These are phyloP conservation scores for Morella rubra DNA, from an alignment of 306 rosid genomes.

Conservation along the genomic window DNA sequence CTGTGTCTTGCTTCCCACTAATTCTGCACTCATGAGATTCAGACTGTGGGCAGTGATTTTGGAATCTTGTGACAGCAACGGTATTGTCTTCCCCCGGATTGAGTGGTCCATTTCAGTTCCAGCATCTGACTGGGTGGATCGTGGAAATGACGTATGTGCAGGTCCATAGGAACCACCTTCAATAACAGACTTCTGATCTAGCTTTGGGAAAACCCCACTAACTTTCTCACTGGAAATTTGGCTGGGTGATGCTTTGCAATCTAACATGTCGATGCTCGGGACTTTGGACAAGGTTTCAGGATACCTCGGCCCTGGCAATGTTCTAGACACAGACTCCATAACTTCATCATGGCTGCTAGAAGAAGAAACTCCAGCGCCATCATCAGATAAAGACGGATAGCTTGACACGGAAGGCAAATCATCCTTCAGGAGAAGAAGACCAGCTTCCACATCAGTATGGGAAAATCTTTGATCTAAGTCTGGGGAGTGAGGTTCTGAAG, in stretches of 20 bases:
- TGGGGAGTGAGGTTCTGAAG: constrained; percentile 31
- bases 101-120: constrained; percentile 33
- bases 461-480: constrained; percentile 36
- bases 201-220: constrained; percentile 40
- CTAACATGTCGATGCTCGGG: constrained; percentile 29
- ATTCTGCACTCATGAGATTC: constrained; percentile 30
- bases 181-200: constrained; percentile 33
- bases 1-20: constrained; percentile 46
- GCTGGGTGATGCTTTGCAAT: constrained; percentile 24
- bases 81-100: constrained; percentile 35
- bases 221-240: constrained; percentile 34
- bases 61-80: constrained; percentile 45
- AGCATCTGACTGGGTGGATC: constrained; percentile 34
- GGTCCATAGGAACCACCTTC: constrained; percentile 36
- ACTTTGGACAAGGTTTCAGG: constrained; percentile 43
- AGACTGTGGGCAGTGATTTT: constrained; percentile 38
- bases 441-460: constrained; percentile 38
- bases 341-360: constrained; percentile 48
- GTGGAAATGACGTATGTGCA: constrained; percentile 31
- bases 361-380: constrained; percentile 33
- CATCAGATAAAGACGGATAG: constrained; percentile 29
- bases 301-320: constrained; percentile 37
- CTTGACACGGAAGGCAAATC: constrained; percentile 38
- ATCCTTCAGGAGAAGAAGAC: constrained; percentile 43
- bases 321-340: constrained; percentile 38